Conservation (phyloP, 108 stramenopile genomes). For the Aurantiochytrium sp. region DNA sequence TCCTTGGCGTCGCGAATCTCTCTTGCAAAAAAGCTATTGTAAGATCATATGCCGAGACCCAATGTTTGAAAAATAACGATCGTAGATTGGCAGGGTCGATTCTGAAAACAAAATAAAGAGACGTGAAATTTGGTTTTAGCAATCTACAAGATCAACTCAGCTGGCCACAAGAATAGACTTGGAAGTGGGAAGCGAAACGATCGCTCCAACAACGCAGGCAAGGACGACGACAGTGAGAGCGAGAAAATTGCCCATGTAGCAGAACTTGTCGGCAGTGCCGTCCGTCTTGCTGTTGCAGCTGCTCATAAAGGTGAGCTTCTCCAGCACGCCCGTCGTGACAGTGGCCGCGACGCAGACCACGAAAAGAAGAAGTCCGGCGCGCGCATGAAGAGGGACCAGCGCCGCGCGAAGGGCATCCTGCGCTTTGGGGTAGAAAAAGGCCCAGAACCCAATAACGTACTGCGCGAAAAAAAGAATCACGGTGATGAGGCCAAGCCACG, state of each 20-base stretch:
- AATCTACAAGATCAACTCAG: background rate
- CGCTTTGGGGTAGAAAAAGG: background rate
- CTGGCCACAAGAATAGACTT: background rate
- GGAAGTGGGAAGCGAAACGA: background rate
- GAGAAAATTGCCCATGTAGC: slow-evolving; percentile 11
- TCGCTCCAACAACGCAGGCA: background rate
- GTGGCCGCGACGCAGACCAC: background rate
- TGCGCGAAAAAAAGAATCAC: background rate
- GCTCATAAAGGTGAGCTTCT: background rate
- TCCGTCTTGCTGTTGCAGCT: background rate
- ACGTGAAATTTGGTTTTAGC: too few relatives aligned
- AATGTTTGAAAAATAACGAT: too few relatives aligned
- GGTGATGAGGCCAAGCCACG: background rate
- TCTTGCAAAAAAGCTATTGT: too few relatives aligned
- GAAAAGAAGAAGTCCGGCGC: background rate
- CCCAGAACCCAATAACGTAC: background rate
- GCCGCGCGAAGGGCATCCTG: background rate
- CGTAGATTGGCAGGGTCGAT: too few relatives aligned
- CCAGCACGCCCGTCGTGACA: background rate
- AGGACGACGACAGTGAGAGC: background rate
- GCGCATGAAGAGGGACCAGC: background rate
- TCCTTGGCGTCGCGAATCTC: too few relatives aligned
- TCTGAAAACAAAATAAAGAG: too few relatives aligned
- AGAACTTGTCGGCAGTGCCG: background rate
- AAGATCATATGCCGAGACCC: too few relatives aligned